phyloP scores from a whole-genome alignment of 1,284 basidiomycete genomes.

The Ganoderma sinense region DNA sequence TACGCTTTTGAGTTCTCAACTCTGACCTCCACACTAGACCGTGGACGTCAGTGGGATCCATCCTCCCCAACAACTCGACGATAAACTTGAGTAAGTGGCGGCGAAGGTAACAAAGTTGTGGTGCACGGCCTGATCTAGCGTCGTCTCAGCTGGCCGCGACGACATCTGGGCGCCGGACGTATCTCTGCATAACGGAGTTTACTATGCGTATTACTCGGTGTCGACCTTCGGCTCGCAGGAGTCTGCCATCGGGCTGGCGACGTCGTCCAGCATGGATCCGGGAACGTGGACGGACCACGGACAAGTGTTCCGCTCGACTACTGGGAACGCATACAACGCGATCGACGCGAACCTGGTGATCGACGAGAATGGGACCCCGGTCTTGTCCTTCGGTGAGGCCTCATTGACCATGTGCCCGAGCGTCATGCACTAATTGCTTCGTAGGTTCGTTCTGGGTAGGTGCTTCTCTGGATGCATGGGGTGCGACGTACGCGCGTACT shows the following conservation, averaged over 20 bases:
- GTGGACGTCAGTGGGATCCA: constrained; percentile 31
- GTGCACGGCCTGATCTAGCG: neutral
- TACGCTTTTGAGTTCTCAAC: neutral
- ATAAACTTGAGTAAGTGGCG: constrained; percentile 25
- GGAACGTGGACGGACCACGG: constrained; percentile 47
- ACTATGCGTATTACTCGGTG: constrained; percentile 43
- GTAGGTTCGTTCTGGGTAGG: constrained; percentile 31
- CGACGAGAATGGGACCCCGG: constrained; percentile 21
- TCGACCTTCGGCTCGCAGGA: constrained; percentile 44
- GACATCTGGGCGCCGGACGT: constrained; percentile 37
- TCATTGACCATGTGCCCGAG: neutral
- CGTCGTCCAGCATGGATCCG: constrained; percentile 42
- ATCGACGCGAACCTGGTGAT: constrained; percentile 31
- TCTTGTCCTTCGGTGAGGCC: constrained; percentile 24
- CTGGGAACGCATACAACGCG: constrained; percentile 42
- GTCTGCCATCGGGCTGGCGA: constrained; percentile 46
- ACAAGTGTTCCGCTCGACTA: constrained; percentile 39
- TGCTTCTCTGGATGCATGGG: too few species aligned
- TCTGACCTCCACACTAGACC: constrained; percentile 15
- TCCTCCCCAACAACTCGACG: constrained; percentile 25
- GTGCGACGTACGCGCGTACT: neutral
- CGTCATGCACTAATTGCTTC: neutral
- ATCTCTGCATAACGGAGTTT: constrained; percentile 30
- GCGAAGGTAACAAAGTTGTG: neutral
- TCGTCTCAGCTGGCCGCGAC: constrained; percentile 24